Base-by-base conservation (phyloP, 2,329 filamentous ascomycete genomes). In the Colletotrichum sp. region DNA sequence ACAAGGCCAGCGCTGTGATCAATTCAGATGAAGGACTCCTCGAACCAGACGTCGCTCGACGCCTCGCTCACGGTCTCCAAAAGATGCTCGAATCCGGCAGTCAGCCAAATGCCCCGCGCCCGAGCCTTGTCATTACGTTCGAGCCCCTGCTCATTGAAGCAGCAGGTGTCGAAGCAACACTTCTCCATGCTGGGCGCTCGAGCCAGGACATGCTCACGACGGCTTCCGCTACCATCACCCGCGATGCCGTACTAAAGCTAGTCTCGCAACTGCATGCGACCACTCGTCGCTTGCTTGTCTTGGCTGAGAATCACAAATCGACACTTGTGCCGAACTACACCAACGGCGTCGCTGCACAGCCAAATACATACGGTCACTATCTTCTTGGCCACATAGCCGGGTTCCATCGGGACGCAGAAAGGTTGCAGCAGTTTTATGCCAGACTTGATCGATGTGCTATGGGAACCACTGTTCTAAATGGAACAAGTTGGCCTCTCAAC, bases 131-230 rank as follows among this genome's bases (percentile, higher is more conserved):
- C 34, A 76, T 76, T 5, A 76, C 74, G 7, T 76, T 76, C 6
- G 74, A 76, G 49, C 74, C 74, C 16, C 59, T 76, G 7, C 52
- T 76, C 8, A 75, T 76, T 26, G 24, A 76, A 60, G 49, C 59
- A 10, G 71, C 74, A 3, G 71, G 74, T 2, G 65, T 76, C 5
- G 71, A 76, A 24, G 74, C 71, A 28, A 76, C 74, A 1, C 71
- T 76, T 5, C 74, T 76, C 2, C 74, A 76, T 36, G 74, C 74
- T n/a, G 74, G 74, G 8, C 71, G 74, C 5, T 76, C 74, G 2
- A 76, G 74, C n/a, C 74, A 76, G 7, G 74, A 76, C 9, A 76
- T 76, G 74, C 70, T 76, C 21, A 65, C 64, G 10, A 76, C 74
- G 8, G 74, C 57, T 18, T 59, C 64, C 6, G 55, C 62, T 5